A percentile compares a stretch with the other conserved stretches of the same genome.
Evolutionary conservation across 768 basidiomycete species (phyloP).

Genomic region (Mrakia gelida): DNA sequence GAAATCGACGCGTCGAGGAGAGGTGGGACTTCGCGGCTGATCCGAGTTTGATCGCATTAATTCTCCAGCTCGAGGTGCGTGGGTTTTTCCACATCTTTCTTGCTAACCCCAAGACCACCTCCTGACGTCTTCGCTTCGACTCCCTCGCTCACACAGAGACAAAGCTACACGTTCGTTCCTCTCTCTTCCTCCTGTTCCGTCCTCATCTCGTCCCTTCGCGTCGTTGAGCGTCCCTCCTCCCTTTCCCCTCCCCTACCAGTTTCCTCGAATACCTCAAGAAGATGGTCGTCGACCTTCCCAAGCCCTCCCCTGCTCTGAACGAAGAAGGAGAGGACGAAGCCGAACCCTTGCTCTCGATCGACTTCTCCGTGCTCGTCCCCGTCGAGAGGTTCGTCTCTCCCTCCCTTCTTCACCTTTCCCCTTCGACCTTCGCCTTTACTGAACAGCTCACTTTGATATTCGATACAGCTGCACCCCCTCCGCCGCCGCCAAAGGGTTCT

Average conservation of each 20-base stretch:
- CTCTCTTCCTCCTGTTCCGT: not conserved
- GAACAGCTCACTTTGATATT: too few species aligned
- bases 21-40: not conserved
- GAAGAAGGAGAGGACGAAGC: conserved; percentile 7
- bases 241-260: not conserved
- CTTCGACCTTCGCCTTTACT: not conserved
- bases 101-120: too few species aligned
- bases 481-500: conserved; percentile 27
- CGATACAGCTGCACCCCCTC: conserved; percentile 1
- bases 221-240: not conserved
- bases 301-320: not conserved
- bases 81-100: too few species aligned
- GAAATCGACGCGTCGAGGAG: not conserved
- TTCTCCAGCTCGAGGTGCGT: not conserved
- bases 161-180: conserved; percentile 8
- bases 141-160: not conserved
- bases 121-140: not conserved
- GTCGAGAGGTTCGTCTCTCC: conserved; percentile 3
- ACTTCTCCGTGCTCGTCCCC: conserved; percentile 22
- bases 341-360: not conserved
- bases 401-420: not conserved
- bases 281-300: conserved; percentile 6
- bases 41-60: not conserved
- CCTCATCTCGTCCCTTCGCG: not conserved
- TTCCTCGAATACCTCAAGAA: conserved; percentile 18